phyloP scores from a whole-genome alignment of 208 protist species.

The Leptomonas seymouri region DNA sequence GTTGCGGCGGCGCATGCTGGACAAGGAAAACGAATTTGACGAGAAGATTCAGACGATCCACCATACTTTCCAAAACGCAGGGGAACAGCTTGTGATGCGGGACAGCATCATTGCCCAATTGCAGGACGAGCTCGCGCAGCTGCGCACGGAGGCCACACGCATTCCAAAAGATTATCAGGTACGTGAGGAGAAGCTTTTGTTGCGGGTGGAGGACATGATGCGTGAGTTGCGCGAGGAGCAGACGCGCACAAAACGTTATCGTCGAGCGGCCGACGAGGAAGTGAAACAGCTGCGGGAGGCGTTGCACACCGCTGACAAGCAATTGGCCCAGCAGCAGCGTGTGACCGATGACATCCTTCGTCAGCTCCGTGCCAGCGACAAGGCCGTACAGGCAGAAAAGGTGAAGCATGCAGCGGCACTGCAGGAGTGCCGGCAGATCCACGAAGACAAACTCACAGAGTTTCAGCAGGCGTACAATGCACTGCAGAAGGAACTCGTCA shows the following conservation, averaged over 20 bases:
- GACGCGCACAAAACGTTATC: slow-evolving; percentile 6
- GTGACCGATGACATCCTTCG: slow-evolving; percentile 26
- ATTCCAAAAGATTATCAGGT: slow-evolving; percentile 31
- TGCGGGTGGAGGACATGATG: slow-evolving; percentile 33
- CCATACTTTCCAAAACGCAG: slow-evolving; percentile 69
- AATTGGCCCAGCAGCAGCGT: slow-evolving; percentile 32
- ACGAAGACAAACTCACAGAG: slow-evolving; percentile 32
- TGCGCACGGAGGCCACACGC: slow-evolving; percentile 29
- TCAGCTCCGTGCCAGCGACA: slow-evolving; percentile 29
- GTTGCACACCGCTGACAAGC: slow-evolving; percentile 24
- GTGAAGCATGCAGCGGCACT: slow-evolving; percentile 28
- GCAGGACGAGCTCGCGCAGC: slow-evolving; percentile 49
- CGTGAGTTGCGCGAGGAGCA: slow-evolving; percentile 29
- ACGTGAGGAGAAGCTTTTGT: slow-evolving; percentile 29
- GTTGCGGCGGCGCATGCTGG: slow-evolving; percentile 49
- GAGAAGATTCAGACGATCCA: slow-evolving; percentile 77
- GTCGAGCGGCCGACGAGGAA: slow-evolving; percentile 27
- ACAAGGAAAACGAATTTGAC: slow-evolving; percentile 79
- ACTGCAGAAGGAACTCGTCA: slow-evolving; percentile 35
- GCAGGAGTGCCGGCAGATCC: slow-evolving; percentile 30
- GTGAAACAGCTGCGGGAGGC: slow-evolving; percentile 22
- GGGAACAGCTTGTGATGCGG: slow-evolving; percentile 59
- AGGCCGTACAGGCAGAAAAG: slow-evolving; percentile 22
- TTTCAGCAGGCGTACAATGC: slow-evolving; percentile 22
- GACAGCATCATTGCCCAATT: slow-evolving; percentile 77